Evolutionary conservation across 352 stramenopile species (phyloP), one percentile per base, ranked within the genome.

Genomic region (Globisporangium middletonii): DNA sequence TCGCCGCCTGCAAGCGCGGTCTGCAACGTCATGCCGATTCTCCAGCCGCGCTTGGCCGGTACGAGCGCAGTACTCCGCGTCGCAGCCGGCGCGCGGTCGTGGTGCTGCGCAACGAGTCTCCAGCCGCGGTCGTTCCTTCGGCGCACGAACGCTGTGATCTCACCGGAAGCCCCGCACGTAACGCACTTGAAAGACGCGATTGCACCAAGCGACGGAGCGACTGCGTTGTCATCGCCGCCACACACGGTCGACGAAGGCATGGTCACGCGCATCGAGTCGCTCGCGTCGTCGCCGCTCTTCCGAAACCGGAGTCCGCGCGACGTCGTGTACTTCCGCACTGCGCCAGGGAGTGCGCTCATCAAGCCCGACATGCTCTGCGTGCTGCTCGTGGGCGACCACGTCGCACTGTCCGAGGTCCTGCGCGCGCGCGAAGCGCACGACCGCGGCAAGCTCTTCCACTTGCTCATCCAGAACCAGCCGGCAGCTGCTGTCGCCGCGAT

Each of bases 391-490:
- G 77, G 76, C 8, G 77, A 87, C 15, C 83, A 92, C 46, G 72
- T 92, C 30, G 16, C 73, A 4, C 19, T 43, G 7, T 77, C 55
- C 0, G 80, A 90, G 63, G 65, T 86, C 6, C 69, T 64, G 37
- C 74, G 74, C 50, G 67, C 73, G 2, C 65, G 79, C 16, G 69
- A 86, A n/a, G n/a, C 64, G 2, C 77, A 91, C 45, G 67, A 85
- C 23, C 71, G 64, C 30, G 77, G 75, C 50, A 91, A 91, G 45
- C 28, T 91, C 8, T 84, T 92, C 37, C 83, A 92, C 52, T 42
- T 92, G 44, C 62, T 92, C 38, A 91, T 92, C 53, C 60, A 81
- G 35, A 88, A 89, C 56, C 65, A 88, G 13, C 78, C 80, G 0
- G 63, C 72, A 15, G 72, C 71, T 3, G 83, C 83, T 0, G 72